Evolutionary conservation across 768 basidiomycete species (phyloP), one percentile per base, ranked within the genome.

Genomic region (Psilocybe cyanescens): DNA sequence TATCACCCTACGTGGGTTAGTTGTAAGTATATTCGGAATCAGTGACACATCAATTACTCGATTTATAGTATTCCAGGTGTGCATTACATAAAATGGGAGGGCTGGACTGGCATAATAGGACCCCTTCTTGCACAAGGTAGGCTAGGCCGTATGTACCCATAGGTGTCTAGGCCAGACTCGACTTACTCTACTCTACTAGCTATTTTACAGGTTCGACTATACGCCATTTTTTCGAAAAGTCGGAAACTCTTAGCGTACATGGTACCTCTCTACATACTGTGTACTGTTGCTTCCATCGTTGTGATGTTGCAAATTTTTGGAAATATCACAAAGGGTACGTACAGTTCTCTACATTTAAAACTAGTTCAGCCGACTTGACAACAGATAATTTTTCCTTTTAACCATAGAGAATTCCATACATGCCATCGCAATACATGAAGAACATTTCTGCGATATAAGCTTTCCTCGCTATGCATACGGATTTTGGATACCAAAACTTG

Each of bases 161-260:
- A 39, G 14, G 14, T 8, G 8, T 37, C 8, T 17, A 6, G 30
- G 9, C 12, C 4, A 3, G 35, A 4, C 8, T 3, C 24, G 19
- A 39, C 24, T 33, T 37, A 28, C 12, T 11, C 3, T 51, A 29
- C 17, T 55, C 8, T 24, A 14, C 7, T 24, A 55, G 54, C 54
- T 41, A 55, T 55, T 55, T 29, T 41, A 12, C 54, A 55, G 28
- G 12, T 55, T 4, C 54, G 54, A 41, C 17, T 55, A 44, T 55
- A 55, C 11, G 54, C 54, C 17, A 17, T 55, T 5, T 55, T 41
- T 24, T 41, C 54, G 3, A 44, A 8, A 4, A 55, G 39, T n/a
- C n/a, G 14, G 37, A 41, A 39, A n/a, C n/a, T 55, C 14, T 7
- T 55, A 5, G 24, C 33, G 4, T 41, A 12, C 3, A 55, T 41